Conservation (phyloP, 768 basidiomycete genomes). For the Psilocybe cyanescens region DNA sequence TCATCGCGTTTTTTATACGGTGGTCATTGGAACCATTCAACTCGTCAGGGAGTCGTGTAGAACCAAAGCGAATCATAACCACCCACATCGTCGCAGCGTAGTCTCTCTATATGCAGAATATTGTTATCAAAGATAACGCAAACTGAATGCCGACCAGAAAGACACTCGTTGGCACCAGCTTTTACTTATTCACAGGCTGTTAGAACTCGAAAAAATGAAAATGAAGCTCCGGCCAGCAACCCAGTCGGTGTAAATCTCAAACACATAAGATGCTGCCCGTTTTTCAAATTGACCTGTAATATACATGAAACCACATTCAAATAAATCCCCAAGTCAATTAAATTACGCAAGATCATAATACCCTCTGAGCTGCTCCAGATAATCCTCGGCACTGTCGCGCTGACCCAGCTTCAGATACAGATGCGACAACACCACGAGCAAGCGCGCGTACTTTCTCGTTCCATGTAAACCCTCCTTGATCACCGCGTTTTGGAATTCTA, state of each 20-base stretch:
- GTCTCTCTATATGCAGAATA: slow-evolving; percentile 16
- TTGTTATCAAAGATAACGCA: slow-evolving; percentile 6
- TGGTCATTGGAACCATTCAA: slow-evolving; percentile 28
- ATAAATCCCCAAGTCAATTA: too few relatives aligned
- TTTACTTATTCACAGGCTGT: too few relatives aligned
- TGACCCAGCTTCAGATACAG: not conserved
- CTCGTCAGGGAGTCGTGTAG: slow-evolving; percentile 1
- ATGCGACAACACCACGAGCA: not conserved
- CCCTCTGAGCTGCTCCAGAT: not conserved
- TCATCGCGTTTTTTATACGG: slow-evolving; percentile 35
- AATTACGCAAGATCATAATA: not conserved
- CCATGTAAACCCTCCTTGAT: slow-evolving; percentile 5
- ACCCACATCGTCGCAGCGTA: slow-evolving; percentile 29
- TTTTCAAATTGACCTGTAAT: too few relatives aligned
- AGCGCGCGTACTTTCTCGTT: not conserved
- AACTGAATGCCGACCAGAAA: too few relatives aligned
- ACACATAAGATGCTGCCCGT: too few relatives aligned
- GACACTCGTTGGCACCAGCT: too few relatives aligned
- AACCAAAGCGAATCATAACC: slow-evolving; percentile 30
- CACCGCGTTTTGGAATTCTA: not conserved
- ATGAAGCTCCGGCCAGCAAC: too few relatives aligned
- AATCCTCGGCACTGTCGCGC: not conserved
- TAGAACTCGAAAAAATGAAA: too few relatives aligned
- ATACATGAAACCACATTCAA: too few relatives aligned
- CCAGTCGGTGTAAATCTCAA: too few relatives aligned